Conservation (phyloP, 2,329 filamentous ascomycete species). For the Botryotinia calthae region DNA sequence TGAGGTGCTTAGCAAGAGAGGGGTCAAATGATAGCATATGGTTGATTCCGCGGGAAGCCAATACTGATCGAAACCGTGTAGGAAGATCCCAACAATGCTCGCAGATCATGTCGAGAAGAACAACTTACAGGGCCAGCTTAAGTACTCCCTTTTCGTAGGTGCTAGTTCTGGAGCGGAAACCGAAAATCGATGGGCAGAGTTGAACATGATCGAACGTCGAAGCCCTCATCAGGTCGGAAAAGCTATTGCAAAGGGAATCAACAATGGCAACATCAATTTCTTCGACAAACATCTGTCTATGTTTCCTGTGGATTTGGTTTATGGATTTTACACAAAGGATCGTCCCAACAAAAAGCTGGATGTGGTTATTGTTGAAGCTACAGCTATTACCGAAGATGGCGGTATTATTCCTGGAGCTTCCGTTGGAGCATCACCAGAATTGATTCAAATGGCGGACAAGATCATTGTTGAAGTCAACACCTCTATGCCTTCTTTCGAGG, state of each 20-base stretch:
- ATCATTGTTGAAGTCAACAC: constrained; percentile 94
- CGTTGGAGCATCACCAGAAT: constrained; percentile 79
- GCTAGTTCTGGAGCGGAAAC: constrained; percentile 85
- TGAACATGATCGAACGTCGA: constrained; percentile 87
- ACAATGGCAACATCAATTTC: constrained; percentile 83
- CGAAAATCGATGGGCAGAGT: constrained; percentile 83
- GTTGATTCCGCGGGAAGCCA: neutral
- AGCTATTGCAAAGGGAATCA: constrained; percentile 86
- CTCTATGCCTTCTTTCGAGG: constrained; percentile 77
- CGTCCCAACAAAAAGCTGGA: constrained; percentile 64
- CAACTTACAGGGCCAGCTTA: constrained; percentile 75
- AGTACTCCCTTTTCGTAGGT: constrained; percentile 84
- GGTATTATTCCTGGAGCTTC: constrained; percentile 85
- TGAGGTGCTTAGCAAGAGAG: neutral
- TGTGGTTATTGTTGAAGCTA: constrained; percentile 81
- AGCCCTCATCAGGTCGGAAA: constrained; percentile 88
- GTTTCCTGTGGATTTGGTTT: constrained; percentile 85
- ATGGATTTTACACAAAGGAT: constrained; percentile 83
- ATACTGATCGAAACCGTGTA: constrained; percentile 39
- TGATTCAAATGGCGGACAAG: constrained; percentile 90
- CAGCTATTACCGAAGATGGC: constrained; percentile 82
- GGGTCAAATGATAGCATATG: neutral
- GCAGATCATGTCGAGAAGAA: constrained; percentile 90
- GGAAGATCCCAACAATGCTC: constrained; percentile 78
- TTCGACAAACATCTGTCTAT: constrained; percentile 93